Conservation (phyloP, 768 basidiomycete species). For the Steccherinum ochraceum region DNA sequence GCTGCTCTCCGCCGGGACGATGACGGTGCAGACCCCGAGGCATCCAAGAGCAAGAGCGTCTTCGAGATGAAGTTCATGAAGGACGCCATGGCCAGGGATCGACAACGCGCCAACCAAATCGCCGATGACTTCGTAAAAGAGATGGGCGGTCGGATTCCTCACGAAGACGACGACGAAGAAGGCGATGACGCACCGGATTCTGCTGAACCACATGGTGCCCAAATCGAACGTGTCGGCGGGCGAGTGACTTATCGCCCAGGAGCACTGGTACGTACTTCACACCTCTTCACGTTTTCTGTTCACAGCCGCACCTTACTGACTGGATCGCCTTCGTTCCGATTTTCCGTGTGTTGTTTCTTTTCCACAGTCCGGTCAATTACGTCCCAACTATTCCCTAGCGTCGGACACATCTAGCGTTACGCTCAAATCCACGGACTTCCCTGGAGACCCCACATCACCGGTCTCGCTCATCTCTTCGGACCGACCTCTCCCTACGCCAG, state of each 20-base stretch:
- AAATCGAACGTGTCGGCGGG: constrained; percentile 58
- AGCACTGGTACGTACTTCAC: constrained; percentile 21
- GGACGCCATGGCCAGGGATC: constrained; percentile 72
- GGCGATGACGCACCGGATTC: constrained; percentile 23
- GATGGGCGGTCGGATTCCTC: constrained; percentile 41
- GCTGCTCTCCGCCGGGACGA: constrained; percentile 37
- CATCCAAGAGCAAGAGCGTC: constrained; percentile 62
- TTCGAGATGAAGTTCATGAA: constrained; percentile 99
- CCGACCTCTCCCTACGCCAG: background rate
- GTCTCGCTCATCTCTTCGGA: constrained; percentile 10
- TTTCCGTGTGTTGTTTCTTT: background rate
- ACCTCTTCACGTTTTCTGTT: background rate
- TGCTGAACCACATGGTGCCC: constrained; percentile 30
- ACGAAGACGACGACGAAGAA: constrained; percentile 26
- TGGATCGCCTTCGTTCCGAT: background rate
- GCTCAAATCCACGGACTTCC: constrained; percentile 50
- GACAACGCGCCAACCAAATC: constrained; percentile 48
- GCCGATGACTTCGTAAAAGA: constrained; percentile 72
- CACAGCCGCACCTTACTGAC: background rate
- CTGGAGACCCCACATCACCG: constrained; percentile 24
- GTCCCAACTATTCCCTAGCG: constrained; percentile 26
- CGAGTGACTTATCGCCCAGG: constrained; percentile 60
- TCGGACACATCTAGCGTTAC: constrained; percentile 68
- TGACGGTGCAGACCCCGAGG: constrained; percentile 14
- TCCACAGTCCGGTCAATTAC: constrained; percentile 9